Evolutionary conservation across 495 filamentous ascomycete species (phyloP), one percentile per base, ranked within the genome.

Genomic region (Aspergillus affinis): DNA sequence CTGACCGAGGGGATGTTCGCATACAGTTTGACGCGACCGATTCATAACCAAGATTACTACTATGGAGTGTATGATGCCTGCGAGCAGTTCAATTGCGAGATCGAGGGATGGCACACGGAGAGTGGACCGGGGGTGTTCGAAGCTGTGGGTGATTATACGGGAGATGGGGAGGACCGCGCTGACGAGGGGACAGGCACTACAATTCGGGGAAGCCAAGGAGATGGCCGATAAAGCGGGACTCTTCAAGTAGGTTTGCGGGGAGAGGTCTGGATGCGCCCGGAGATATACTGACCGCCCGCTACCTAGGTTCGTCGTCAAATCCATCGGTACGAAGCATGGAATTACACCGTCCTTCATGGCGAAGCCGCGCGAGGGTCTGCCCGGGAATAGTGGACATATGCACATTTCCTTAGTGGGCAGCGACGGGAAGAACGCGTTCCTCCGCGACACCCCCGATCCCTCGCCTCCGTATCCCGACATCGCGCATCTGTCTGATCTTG

Each of bases 331-430:
- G 48, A 90, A 90, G 69, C 88, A 90, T 73, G 92, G 91, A 48
- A 96, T 98, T 66, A 96, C 90, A 0, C 94, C 94, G 0, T 93
- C 91, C 70, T 98, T 98, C 78, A 98, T 98, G 94, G 94, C 94
- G n/a, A 98, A 98, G 70, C 94, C 94, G 5, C 84, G 88, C 48
- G 83, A 94, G 65, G 91, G 91, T 0, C 75, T 98, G 0, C 94
- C 94, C 0, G 94, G 94, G 9, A 97, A 97, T 71, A 91, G 87
- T 48, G 94, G 94, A 2, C 94, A 98, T 72, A 94, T 97, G 83
- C 94, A 98, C 69, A 80, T 98, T 59, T 97, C 92, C 0, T 66
- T 76, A 69, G 85, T 91, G 13, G 87, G 90, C 20, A 78, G 82
- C 45, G 69, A 78, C 51, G 75, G 75, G 9, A 88, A 86, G 64